Conservation (phyloP, 1,284 basidiomycete species). For the Papiliotrema terrestris region DNA sequence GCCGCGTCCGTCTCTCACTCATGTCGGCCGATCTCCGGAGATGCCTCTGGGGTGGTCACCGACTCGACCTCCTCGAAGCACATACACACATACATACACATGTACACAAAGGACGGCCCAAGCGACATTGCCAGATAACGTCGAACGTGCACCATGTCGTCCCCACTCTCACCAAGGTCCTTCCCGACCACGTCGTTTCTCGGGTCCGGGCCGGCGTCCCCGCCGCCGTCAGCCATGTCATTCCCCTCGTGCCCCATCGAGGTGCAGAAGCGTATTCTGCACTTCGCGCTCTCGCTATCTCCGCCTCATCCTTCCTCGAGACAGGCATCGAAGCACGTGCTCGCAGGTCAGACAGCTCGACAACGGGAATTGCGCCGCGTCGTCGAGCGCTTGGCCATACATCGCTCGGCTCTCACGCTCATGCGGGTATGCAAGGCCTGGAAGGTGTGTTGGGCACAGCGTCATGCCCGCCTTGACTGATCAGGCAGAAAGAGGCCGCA, state of each 20-base stretch:
- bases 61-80: no score
- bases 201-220: no score
- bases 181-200: no score
- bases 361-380: conserved; percentile 7
- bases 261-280: conserved; percentile 11
- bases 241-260: conserved; percentile 7
- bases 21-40: no score
- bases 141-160: no score
- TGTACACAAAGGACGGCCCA: no score
- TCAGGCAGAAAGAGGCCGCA: conserved; percentile 44
- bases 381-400: conserved; percentile 18
- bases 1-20: no score
- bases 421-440: conserved; percentile 67
- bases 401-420: conserved; percentile 47
- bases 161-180: no score
- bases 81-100: no score
- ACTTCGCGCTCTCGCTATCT: conserved; percentile 2
- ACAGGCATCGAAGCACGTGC: background rate
- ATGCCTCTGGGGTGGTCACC: no score
- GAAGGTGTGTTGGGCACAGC: conserved; percentile 56
- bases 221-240: no score
- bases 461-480: background rate
- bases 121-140: no score
- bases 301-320: background rate
- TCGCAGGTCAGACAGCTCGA: conserved; percentile 23